Evolutionary conservation across 2,329 filamentous ascomycete genomes (phyloP), one percentile per base, ranked within the genome.

Genomic region (Sporothrix curviconia): DNA sequence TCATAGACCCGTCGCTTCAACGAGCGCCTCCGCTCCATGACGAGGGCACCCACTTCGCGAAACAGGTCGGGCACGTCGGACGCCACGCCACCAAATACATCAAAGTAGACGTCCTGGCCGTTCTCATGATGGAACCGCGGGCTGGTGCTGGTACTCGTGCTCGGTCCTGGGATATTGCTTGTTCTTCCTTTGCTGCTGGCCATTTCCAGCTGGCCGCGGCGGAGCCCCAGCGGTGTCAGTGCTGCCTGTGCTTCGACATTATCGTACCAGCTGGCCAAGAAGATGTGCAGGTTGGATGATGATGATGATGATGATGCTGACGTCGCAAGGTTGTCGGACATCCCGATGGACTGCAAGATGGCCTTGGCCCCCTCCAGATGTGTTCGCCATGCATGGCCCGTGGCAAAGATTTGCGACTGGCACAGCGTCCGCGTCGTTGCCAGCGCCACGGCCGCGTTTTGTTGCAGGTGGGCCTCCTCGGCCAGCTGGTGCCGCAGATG

Each of bases 61-160:
- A 60, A 56, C 9, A 60, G 53, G n/a, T 60, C 59, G 1, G 59
- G 59, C 6, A 60, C 40, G 15, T 60, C 59, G 14, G 59, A 60
- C 3, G 57, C 59, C 9, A 60, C 53, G 22, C 59, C 59, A 15
- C 59, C 59, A 60, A 59, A 60, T 9, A 60, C 50, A 37, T 60
- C 59, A 42, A 60, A 60, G 19, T 56, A 52, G 11, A 60, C 56
- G 49, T 51, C 49, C 22, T 51, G 32, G 5, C 22, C 12, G 22
- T 51, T 17, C 9, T 30, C 28, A 15, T 30, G n/a, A n/a, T n/a
- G n/a, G n/a, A n/a, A n/a, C n/a, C n/a, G n/a, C n/a, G n/a, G n/a
- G n/a, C n/a, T n/a, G n/a, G n/a, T n/a, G n/a, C n/a, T n/a, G n/a
- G n/a, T n/a, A n/a, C n/a, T n/a, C n/a, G n/a, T n/a, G n/a, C n/a